Evolutionary conservation across 2,329 filamentous ascomycete genomes (phyloP).

Genomic region (Fusarium praegraminearum): DNA sequence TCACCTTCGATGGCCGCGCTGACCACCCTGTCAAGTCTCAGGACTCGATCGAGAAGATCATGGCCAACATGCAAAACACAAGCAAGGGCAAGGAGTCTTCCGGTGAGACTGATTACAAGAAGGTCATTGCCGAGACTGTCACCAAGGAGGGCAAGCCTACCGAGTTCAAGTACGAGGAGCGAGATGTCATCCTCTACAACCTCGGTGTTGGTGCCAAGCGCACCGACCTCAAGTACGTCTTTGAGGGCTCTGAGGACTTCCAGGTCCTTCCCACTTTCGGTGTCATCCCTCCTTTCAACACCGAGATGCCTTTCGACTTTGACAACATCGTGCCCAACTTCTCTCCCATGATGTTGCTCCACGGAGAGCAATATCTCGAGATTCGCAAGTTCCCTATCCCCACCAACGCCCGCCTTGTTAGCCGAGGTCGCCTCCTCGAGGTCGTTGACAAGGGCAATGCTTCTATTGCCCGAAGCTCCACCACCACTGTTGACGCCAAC

Average conservation of each 20-base stretch:
- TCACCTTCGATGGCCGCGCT: conserved; percentile 86
- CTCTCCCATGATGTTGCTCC: conserved; percentile 97
- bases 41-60: conserved; percentile 80
- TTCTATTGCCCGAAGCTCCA: conserved; percentile 82
- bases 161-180: conserved; percentile 85
- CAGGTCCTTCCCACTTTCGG: conserved; percentile 95
- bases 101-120: conserved; percentile 73
- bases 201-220: conserved; percentile 92
- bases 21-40: conserved; percentile 86
- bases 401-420: conserved; percentile 81
- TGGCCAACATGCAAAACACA: conserved; percentile 87
- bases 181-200: conserved; percentile 95
- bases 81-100: conserved; percentile 59
- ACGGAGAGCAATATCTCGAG: conserved; percentile 98
- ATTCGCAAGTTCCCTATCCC: conserved; percentile 92
- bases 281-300: conserved; percentile 93
- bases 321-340: conserved; percentile 93
- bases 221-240: conserved; percentile 87
- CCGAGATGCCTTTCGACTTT: conserved; percentile 81
- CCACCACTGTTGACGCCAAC: conserved; percentile 84
- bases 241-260: conserved; percentile 92
- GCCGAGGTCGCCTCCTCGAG: conserved; percentile 85
- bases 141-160: conserved; percentile 76
- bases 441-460: conserved; percentile 96
- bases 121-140: conserved; percentile 81